Evolutionary conservation across 176 grass and related monocot genomes (phyloP), one percentile per base, ranked within the genome.

Genomic region (Carex pumila): DNA sequence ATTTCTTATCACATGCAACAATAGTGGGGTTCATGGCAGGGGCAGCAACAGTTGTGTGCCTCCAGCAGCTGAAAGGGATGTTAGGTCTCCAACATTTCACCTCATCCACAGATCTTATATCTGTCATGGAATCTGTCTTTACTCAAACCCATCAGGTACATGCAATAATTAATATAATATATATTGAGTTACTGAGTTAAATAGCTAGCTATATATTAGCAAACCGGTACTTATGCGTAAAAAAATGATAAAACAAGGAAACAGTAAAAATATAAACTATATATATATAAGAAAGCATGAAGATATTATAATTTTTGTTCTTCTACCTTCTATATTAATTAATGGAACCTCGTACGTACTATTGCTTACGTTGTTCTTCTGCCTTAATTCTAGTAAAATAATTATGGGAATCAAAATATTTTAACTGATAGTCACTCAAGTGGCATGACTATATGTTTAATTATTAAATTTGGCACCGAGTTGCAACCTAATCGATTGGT

Each of bases 21-120:
- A 95, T 98, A 89, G 89, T 95, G 6, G 95, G 95, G 32, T 98
- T 98, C 89, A 98, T 98, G 95, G 95, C 22, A 15, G 95, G 95
- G 55, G 95, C 95, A 21, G 95, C 95, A 34, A 98, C 92, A 60
- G 92, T 98, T 79, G 95, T 98, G 68, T 95, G 86, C 88, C 89
- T 98, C 12, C 95, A 98, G 79, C 95, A 98, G 86, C 89, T 98
- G 29, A 98, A 95, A 89, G 95, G 90, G 79, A 85, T 98, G 70
- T 86, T 98, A 17, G 92, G 95, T 67, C 91, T 98, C 29, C 71
- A 86, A 6, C 91, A 83, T 56, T 98, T 98, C 89, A 98, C 95
- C 88, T 79, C 86, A 67, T 77, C 89, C 81, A 98, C 91, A 5
- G 95, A 95, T 83, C 53, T 98, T 87, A 75, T 95, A 88, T 90